A percentile compares a stretch with the other conserved stretches of the same genome.
Conservation (phyloP, 805 yeast species). For the Metschnikowia lunata region DNA sequence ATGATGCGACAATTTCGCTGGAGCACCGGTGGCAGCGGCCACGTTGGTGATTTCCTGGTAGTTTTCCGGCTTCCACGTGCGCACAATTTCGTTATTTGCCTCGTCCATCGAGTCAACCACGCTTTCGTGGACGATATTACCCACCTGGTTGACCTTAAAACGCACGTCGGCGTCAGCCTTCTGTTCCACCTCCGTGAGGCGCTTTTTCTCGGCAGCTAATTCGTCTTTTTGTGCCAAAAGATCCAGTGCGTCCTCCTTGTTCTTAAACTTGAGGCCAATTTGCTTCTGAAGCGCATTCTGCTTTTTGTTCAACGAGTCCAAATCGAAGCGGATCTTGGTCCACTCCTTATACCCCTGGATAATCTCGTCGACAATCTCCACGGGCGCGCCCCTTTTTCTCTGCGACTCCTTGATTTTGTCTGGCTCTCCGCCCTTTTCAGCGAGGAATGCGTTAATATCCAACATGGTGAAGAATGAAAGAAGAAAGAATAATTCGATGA, state of each 20-base stretch:
- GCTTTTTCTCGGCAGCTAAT: slow-evolving; percentile 65
- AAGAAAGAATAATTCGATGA: too few relatives aligned
- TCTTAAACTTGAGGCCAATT: slow-evolving; percentile 88
- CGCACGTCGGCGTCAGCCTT: slow-evolving; percentile 73
- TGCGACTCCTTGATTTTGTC: slow-evolving; percentile 84
- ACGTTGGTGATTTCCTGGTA: slow-evolving; percentile 52
- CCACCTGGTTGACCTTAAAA: slow-evolving; percentile 81
- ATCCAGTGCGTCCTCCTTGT: slow-evolving; percentile 89
- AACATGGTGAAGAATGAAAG: slow-evolving; percentile 51
- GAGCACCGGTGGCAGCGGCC: slow-evolving; percentile 74
- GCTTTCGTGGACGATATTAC: slow-evolving; percentile 90
- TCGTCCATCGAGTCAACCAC: slow-evolving; percentile 87
- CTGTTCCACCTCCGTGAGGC: slow-evolving; percentile 62
- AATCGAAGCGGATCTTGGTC: slow-evolving; percentile 76
- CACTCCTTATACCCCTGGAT: slow-evolving; percentile 86
- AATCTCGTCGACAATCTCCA: slow-evolving; percentile 93
- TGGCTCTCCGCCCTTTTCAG: slow-evolving; percentile 96
- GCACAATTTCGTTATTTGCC: slow-evolving; percentile 83
- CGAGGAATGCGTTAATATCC: slow-evolving; percentile 87
- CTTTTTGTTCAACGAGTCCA: slow-evolving; percentile 85
- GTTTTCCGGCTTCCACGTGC: slow-evolving; percentile 82
- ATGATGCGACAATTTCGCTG: slow-evolving; percentile 86
- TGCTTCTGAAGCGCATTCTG: slow-evolving; percentile 88
- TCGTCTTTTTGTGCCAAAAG: slow-evolving; percentile 77
- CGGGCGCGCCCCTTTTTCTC: slow-evolving; percentile 89